Evolutionary conservation across 2,329 filamentous ascomycete genomes (phyloP).

Genomic region (Xylariomycetidae sp.): DNA sequence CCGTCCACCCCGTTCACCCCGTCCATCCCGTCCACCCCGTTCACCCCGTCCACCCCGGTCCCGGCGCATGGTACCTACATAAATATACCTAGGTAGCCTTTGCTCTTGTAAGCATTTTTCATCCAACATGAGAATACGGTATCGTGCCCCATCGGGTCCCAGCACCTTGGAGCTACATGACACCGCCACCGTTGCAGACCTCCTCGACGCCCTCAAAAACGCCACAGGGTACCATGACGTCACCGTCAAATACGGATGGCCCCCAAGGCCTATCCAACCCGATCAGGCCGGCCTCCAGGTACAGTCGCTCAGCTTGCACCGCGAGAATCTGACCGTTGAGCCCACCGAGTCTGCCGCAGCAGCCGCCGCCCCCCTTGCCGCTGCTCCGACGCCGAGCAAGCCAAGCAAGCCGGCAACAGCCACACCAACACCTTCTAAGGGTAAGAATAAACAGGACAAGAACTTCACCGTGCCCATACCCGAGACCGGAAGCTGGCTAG

Average conservation of each 20-base stretch:
- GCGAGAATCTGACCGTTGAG: conserved; percentile 48
- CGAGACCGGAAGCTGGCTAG: conserved; percentile 44
- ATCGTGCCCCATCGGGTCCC: conserved; percentile 70
- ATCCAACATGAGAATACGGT: conserved; percentile 62
- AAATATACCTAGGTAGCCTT: no score
- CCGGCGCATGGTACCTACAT: no score
- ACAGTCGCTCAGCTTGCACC: conserved; percentile 44
- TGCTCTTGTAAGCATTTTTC: no score
- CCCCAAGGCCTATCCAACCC: conserved; percentile 65
- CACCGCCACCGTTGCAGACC: conserved; percentile 58
- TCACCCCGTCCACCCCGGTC: no score
- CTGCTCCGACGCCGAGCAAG: conserved; percentile 1
- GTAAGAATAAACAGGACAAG: no score
- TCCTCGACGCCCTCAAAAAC: conserved; percentile 56
- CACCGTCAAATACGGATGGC: conserved; percentile 80
- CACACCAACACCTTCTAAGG: no score
- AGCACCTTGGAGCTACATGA: conserved; percentile 66
- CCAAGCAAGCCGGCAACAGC: conserved; percentile 3
- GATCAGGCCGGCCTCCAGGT: conserved; percentile 44
- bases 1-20: no score
- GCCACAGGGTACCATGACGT: conserved; percentile 64
- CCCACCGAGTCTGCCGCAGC: conserved; percentile 28
- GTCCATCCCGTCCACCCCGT: no score
- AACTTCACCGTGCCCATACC: conserved; percentile 45
- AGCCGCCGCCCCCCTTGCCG: conserved; percentile 5